Conservation (phyloP, 2,329 filamentous ascomycete species). For the Amylocarpus encephaloides region DNA sequence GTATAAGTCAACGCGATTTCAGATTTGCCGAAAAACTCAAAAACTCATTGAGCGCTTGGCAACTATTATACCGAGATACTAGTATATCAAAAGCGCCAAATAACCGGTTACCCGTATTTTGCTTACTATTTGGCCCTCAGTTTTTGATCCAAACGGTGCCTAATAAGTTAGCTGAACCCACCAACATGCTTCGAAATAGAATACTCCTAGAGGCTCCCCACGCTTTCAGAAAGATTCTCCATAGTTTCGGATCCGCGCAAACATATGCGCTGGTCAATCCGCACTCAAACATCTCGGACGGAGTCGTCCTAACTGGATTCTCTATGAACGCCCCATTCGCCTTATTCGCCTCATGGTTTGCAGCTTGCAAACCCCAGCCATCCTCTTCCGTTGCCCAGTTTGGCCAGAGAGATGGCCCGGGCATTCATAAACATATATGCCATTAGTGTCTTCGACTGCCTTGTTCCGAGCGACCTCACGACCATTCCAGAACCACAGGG, state of each 20-base stretch:
- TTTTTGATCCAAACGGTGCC: too few relatives aligned
- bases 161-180: slow-evolving; percentile 50
- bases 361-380: slow-evolving; percentile 35
- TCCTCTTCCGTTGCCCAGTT: slow-evolving; percentile 33
- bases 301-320: slow-evolving; percentile 56
- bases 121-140: too few relatives aligned
- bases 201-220: slow-evolving; percentile 37
- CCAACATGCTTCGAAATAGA: slow-evolving; percentile 41
- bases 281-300: slow-evolving; percentile 49
- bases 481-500: slow-evolving; percentile 25
- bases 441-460: slow-evolving; percentile 8
- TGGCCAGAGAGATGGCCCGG: slow-evolving; percentile 18
- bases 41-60: too few relatives aligned
- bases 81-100: too few relatives aligned
- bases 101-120: too few relatives aligned
- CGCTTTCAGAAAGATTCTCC: slow-evolving; percentile 41
- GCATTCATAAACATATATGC: slow-evolving; percentile 15
- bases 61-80: too few relatives aligned
- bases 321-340: slow-evolving; percentile 42
- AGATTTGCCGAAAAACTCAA: too few relatives aligned
- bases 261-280: slow-evolving; percentile 48
- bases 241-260: slow-evolving; percentile 56
- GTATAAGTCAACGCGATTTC: too few relatives aligned
- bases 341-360: slow-evolving; percentile 41
- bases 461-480: slow-evolving; percentile 11